Percentiles rank a stretch among this genome's conserved stretches.
These are phyloP conservation scores for Artemisia argyi DNA, from an alignment of 129 eudicot genomes.

Conservation along the genomic window DNA sequence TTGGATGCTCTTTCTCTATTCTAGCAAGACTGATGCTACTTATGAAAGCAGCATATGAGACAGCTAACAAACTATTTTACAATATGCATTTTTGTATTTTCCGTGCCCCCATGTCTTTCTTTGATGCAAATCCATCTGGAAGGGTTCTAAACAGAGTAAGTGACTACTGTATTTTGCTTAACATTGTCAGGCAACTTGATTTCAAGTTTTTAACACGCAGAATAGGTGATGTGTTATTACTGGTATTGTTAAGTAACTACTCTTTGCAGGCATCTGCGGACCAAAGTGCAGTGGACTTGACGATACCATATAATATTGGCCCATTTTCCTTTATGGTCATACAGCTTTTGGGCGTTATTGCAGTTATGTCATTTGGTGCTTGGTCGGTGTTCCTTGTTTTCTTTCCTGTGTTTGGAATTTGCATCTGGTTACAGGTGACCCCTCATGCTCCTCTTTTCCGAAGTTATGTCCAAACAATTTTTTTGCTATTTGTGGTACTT, in stretches of 20 bases:
- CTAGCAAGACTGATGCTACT: slow-evolving; percentile 51
- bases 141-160: slow-evolving; percentile 79
- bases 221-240: background rate
- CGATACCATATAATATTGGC: slow-evolving; percentile 46
- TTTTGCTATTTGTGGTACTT: background rate
- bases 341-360: slow-evolving; percentile 69
- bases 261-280: slow-evolving; percentile 81
- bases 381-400: slow-evolving; percentile 90
- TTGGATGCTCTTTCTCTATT: slow-evolving; percentile 73
- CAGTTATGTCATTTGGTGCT: slow-evolving; percentile 81
- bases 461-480: background rate
- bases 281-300: slow-evolving; percentile 79
- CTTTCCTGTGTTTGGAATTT: slow-evolving; percentile 63
- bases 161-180: background rate
- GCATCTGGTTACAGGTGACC: slow-evolving; percentile 72
- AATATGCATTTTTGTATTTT: slow-evolving; percentile 79
- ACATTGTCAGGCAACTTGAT: background rate
- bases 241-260: background rate
- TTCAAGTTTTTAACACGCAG: background rate
- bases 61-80: slow-evolving; percentile 65
- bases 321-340: slow-evolving; percentile 56
- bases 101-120: slow-evolving; percentile 98
- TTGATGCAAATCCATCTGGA: slow-evolving; percentile 91
- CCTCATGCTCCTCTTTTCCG: background rate
- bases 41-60: slow-evolving; percentile 54